Percentiles rank a stretch among this genome's conserved stretches.
Conservation (phyloP, 1,139 yeast genomes). For the Arxiozyma telluris region DNA sequence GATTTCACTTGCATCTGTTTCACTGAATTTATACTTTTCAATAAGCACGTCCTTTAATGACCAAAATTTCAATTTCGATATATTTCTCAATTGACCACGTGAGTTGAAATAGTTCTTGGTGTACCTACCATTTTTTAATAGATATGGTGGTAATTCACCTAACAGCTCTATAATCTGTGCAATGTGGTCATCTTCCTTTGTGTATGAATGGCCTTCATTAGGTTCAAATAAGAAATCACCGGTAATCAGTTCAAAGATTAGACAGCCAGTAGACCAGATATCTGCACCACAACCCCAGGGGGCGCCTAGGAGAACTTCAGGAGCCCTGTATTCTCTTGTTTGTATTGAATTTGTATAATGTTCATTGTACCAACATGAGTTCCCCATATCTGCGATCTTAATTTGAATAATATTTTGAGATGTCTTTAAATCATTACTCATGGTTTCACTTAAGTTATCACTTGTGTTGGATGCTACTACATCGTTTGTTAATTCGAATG, state of each 20-base stretch:
- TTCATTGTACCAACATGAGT: conserved; percentile 57
- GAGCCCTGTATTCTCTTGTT: conserved; percentile 68
- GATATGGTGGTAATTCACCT: conserved; percentile 47
- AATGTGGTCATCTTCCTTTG: conserved; percentile 65
- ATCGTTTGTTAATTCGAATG: conserved; percentile 28
- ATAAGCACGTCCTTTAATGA: conserved; percentile 49
- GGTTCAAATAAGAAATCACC: conserved; percentile 76
- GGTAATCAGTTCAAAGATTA: conserved; percentile 60
- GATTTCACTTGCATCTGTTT: conserved; percentile 44
- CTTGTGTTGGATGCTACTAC: not conserved
- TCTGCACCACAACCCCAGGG: conserved; percentile 73
- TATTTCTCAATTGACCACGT: conserved; percentile 48
- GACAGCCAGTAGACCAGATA: conserved; percentile 66
- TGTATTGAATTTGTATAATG: conserved; percentile 69
- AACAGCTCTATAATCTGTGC: conserved; percentile 64
- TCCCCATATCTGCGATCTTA: conserved; percentile 71
- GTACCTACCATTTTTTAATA: conserved; percentile 43
- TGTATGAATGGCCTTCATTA: conserved; percentile 38
- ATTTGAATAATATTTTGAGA: conserved; percentile 34
- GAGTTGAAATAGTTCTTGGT: conserved; percentile 45
- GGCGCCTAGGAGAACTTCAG: conserved; percentile 53
- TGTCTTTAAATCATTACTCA: conserved; percentile 9
- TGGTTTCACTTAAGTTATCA: not conserved
- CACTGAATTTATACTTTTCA: conserved; percentile 50
- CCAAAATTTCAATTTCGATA: conserved; percentile 57